Conservation (phyloP, 495 filamentous ascomycete species). For the Hypoxylon cercidicola region DNA sequence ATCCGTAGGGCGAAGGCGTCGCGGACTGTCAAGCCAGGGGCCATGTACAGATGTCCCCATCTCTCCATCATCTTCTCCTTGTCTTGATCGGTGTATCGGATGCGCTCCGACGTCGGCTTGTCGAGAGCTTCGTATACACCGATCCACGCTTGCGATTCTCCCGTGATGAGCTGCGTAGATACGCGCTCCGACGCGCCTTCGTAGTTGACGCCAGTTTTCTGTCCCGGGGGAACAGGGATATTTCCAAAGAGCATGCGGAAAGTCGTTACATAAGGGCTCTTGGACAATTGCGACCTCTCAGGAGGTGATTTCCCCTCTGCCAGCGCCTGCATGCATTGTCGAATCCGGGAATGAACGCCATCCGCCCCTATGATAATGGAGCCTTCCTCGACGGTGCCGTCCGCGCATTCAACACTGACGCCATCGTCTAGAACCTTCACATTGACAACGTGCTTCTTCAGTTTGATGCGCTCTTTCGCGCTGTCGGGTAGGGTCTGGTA, state of each 20-base stretch:
- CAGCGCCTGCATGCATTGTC: conserved; percentile 54
- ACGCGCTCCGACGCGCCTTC: conserved; percentile 29
- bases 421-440: conserved; percentile 40
- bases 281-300: conserved; percentile 29
- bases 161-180: conserved; percentile 43
- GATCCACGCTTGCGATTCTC: conserved; percentile 46
- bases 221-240: conserved; percentile 40
- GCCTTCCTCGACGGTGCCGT: conserved; percentile 55
- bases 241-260: conserved; percentile 45
- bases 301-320: conserved; percentile 39
- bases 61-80: conserved; percentile 37
- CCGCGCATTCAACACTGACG: conserved; percentile 48
- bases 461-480: conserved; percentile 44
- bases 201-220: conserved; percentile 24
- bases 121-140: conserved; percentile 56
- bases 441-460: conserved; percentile 46
- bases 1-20: conserved; percentile 49
- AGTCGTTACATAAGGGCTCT: conserved; percentile 43
- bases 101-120: conserved; percentile 49
- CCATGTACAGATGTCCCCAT: conserved; percentile 47
- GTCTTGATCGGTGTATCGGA: conserved; percentile 53
- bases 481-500: conserved; percentile 49
- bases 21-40: conserved; percentile 46
- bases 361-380: conserved; percentile 64
- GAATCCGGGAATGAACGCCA: conserved; percentile 59